phyloP scores from a whole-genome alignment of 2,329 filamentous ascomycete species.

The Exutisphaerella laricina region DNA sequence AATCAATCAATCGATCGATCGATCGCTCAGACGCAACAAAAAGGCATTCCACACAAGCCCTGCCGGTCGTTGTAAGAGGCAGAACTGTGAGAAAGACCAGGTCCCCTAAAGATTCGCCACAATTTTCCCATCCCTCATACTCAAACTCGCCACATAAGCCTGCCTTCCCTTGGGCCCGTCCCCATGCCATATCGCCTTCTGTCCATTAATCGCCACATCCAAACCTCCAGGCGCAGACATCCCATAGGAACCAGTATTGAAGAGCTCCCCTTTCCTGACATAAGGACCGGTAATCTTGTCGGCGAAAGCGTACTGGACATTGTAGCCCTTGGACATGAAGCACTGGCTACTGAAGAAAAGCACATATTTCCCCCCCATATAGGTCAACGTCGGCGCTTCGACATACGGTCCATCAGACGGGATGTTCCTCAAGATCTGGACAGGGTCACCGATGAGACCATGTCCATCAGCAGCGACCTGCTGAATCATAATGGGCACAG shows the following conservation, averaged over 20 bases:
- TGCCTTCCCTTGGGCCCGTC: constrained; percentile 8
- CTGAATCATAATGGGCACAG: constrained; percentile 32
- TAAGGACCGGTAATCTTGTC: constrained; percentile 26
- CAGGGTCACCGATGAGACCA: constrained; percentile 25
- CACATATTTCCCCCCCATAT: constrained; percentile 27
- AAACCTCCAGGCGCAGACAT: constrained; percentile 29
- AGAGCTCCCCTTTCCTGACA: constrained; percentile 21
- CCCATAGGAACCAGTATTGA: constrained; percentile 23
- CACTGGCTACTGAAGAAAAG: constrained; percentile 32
- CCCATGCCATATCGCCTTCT: constrained; percentile 32
- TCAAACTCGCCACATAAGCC: constrained; percentile 14
- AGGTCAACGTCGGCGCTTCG: constrained; percentile 29
- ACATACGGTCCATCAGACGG: constrained; percentile 29
- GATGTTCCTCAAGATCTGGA: constrained; percentile 26
- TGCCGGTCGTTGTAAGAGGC: too few species aligned
- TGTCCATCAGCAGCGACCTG: constrained; percentile 28
- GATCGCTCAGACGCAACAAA: too few species aligned
- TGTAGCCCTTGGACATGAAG: constrained; percentile 27
- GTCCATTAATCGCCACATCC: constrained; percentile 30
- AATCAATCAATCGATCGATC: too few species aligned
- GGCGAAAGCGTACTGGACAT: constrained; percentile 28
- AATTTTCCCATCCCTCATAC: constrained; percentile 9
- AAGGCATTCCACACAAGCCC: too few species aligned
- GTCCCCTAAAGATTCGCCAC: not conserved
- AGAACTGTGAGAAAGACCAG: too few species aligned